These are phyloP conservation scores for Dictyophora rubrovolvata DNA, from an alignment of 768 basidiomycete species.

Conservation along the genomic window DNA sequence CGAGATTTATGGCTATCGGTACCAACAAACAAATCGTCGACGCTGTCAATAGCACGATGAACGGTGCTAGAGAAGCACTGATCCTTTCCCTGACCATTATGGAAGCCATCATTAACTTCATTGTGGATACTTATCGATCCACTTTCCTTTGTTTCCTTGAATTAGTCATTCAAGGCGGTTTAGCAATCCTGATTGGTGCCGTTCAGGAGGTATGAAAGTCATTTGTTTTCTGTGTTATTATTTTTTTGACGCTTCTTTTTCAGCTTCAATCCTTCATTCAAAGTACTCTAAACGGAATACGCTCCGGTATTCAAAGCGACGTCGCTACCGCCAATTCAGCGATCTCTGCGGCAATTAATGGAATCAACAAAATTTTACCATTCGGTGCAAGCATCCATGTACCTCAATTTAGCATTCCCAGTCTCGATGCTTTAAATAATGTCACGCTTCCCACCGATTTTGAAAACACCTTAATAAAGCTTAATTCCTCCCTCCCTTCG, in stretches of 20 bases:
- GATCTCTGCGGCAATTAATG: constrained; percentile 52
- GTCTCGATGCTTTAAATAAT: constrained; percentile 62
- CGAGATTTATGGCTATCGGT: constrained; percentile 77
- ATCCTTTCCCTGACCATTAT: constrained; percentile 69
- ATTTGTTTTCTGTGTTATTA: constrained; percentile 8
- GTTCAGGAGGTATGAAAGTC: constrained; percentile 59
- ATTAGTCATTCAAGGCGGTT: constrained; percentile 70
- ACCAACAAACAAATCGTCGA: constrained; percentile 72
- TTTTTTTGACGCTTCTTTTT: constrained; percentile 21
- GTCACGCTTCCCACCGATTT: constrained; percentile 74
- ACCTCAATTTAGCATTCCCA: constrained; percentile 68
- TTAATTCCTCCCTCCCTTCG: constrained; percentile 76
- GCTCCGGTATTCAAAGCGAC: constrained; percentile 65
- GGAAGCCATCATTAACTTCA: constrained; percentile 84
- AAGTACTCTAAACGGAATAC: constrained; percentile 44
- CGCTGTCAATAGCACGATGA: constrained; percentile 69
- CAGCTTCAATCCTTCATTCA: constrained; percentile 61
- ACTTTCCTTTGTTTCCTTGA: constrained; percentile 92
- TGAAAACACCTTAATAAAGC: constrained; percentile 54
- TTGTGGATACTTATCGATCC: constrained; percentile 86
- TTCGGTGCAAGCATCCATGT: constrained; percentile 51
- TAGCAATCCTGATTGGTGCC: constrained; percentile 71
- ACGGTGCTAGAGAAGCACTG: constrained; percentile 65
- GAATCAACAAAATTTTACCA: constrained; percentile 69
- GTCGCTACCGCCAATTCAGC: constrained; percentile 57